phyloP scores from a whole-genome alignment of 1,139 yeast species.

The Petasospora rhodanensis region DNA sequence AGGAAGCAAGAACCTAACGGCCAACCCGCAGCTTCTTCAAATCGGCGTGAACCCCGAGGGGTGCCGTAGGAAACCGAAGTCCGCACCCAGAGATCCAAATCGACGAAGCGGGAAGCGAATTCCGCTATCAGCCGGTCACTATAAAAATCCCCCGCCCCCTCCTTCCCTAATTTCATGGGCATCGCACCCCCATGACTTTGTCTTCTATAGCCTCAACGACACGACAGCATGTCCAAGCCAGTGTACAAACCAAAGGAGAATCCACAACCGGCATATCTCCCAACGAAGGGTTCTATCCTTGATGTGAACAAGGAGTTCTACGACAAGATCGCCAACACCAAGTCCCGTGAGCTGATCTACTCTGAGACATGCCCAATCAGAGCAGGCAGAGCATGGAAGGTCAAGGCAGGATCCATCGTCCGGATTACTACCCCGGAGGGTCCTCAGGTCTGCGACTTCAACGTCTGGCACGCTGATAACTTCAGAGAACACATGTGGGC shows the following conservation, averaged over 20 bases:
- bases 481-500: slow-evolving; percentile 70
- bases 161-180: too few relatives aligned
- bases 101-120: slow-evolving; percentile 3
- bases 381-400: slow-evolving; percentile 56
- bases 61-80: slow-evolving; percentile 1
- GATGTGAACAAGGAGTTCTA: slow-evolving; percentile 47
- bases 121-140: background rate
- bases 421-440: slow-evolving; percentile 63
- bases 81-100: too few relatives aligned
- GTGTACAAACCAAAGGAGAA: slow-evolving; percentile 21
- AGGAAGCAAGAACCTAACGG: too few relatives aligned
- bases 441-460: slow-evolving; percentile 67
- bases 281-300: slow-evolving; percentile 46
- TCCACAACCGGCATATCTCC: slow-evolving; percentile 55
- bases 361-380: slow-evolving; percentile 40
- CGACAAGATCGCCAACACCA: slow-evolving; percentile 39
- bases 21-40: too few relatives aligned
- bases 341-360: slow-evolving; percentile 21
- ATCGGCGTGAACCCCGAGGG: too few relatives aligned
- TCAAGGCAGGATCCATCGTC: slow-evolving; percentile 55
- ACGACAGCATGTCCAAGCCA: slow-evolving; percentile 13
- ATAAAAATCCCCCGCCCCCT: too few relatives aligned
- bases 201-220: background rate
- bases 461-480: slow-evolving; percentile 57
- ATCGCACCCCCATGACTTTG: background rate